Base-by-base conservation (phyloP, 164 flowering plant genomes). In the Berberis thunbergii region DNA sequence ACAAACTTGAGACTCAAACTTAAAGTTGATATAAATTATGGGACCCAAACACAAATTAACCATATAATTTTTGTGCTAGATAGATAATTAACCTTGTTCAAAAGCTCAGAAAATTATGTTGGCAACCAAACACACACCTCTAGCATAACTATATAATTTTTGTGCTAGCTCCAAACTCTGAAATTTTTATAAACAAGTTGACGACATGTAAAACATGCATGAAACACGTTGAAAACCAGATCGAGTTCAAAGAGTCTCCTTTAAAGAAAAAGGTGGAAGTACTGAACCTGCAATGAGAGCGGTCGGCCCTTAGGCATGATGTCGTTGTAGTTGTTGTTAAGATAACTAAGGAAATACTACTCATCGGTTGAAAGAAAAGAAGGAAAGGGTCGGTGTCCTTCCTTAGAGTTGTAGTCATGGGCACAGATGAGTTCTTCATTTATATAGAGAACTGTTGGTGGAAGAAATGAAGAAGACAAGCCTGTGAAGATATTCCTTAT, bases 271-370 rank as follows among this genome's bases (percentile, higher is more conserved):
- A 56, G 2, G 11, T 6, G 10, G 7, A 4, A 5, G 2, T 38
- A 69, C 58, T 73, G 49, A 79, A 89, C 98, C 96, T 91, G 96
- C 78, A 91, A 76, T 5, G 96, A 83, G 68, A 91, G 92, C 3
- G 88, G 94, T 7, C 86, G 85, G 54, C 82, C 76, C 86, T 78
- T 91, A 2, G 94, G 83, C 90, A 86, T 86, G 72, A 67, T 82
- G 77, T 59, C 40, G 66, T 46, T 67, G 69, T 48, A 46, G 55
- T 62, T 66, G 26, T 26, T n/a, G 40, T 65, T 69, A 49, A 11
- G 82, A 73, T 77, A 76, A 69, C 71, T 73, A 75, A 76, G 75
- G 72, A 62, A 75, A 57, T 63, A 72, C 64, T 48, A 61, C 5
- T 49, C 49, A 62, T 64, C 52, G 65, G 67, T 45, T 9, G 72